These are phyloP conservation scores for Backusella psychrophila DNA, from an alignment of 192 early-diverging fungal species.

Conservation along the genomic window DNA sequence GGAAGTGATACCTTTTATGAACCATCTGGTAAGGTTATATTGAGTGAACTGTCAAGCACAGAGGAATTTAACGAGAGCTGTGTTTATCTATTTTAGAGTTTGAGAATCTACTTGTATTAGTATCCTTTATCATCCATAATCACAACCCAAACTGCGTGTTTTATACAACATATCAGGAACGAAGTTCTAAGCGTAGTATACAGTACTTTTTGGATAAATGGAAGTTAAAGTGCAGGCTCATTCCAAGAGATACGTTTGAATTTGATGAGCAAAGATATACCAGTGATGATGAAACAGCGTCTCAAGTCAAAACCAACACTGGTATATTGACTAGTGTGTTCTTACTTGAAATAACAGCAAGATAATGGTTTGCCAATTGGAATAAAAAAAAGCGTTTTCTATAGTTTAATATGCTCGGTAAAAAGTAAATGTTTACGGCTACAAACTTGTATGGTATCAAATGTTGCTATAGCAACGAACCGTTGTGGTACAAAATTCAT, in stretches of 20 bases:
- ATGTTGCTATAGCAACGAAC: no score
- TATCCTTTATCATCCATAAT: slow-evolving; percentile 55
- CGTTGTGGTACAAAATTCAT: no score
- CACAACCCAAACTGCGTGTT: slow-evolving; percentile 55
- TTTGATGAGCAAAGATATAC: slow-evolving; percentile 39
- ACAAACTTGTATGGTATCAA: no score
- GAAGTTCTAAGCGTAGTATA: slow-evolving; percentile 62
- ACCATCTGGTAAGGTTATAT: slow-evolving; percentile 40
- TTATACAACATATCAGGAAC: slow-evolving; percentile 72
- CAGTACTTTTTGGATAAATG: slow-evolving; percentile 61
- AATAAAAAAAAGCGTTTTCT: no score
- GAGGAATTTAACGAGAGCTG: no score
- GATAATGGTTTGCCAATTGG: not conserved
- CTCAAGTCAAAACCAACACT: slow-evolving; percentile 5
- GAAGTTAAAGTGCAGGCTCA: slow-evolving; percentile 42
- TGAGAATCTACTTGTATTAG: slow-evolving; percentile 61
- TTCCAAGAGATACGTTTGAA: slow-evolving; percentile 35
- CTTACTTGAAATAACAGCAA: slow-evolving; percentile 27
- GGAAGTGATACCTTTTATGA: slow-evolving; percentile 62
- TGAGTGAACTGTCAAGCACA: not conserved
- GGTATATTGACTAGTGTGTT: slow-evolving; percentile 31
- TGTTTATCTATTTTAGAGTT: slow-evolving; percentile 44
- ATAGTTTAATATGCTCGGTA: no score
- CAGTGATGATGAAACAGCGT: not conserved
- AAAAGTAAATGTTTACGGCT: no score